These are phyloP conservation scores for Carnegiea gigantea DNA, from an alignment of 179 eudicot genomes.

Conservation along the genomic window DNA sequence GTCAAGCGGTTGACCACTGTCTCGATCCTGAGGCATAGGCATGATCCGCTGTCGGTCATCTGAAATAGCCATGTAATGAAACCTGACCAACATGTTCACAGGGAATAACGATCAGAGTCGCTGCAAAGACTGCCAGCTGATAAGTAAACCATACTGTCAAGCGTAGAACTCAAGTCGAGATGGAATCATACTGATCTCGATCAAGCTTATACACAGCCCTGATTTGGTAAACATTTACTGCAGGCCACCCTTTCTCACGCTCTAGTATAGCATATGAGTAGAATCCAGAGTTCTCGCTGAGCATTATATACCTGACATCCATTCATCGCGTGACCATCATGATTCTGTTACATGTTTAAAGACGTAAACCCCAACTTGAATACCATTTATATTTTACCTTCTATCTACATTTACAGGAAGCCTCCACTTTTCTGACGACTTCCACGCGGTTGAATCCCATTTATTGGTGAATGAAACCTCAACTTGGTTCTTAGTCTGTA, in stretches of 20 bases:
- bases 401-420: constrained; percentile 58
- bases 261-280: constrained; percentile 56
- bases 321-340: background rate
- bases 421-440: constrained; percentile 30
- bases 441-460: constrained; percentile 46
- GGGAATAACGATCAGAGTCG: background rate
- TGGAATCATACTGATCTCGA: constrained; percentile 25
- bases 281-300: constrained; percentile 55
- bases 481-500: constrained; percentile 30
- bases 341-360: background rate
- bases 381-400: constrained; percentile 34
- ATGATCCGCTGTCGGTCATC: constrained; percentile 53
- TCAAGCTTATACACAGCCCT: constrained; percentile 64
- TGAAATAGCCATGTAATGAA: constrained; percentile 65
- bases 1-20: constrained; percentile 41
- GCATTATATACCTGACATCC: constrained; percentile 47
- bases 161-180: background rate
- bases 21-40: constrained; percentile 57
- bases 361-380: background rate
- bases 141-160: background rate
- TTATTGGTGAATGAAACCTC: constrained; percentile 48
- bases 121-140: background rate
- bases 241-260: constrained; percentile 57
- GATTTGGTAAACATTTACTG: constrained; percentile 38
- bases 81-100: constrained; percentile 33